A percentile compares a stretch with the other conserved stretches of the same genome.
Evolutionary conservation across 2,329 filamentous ascomycete species (phyloP).

Genomic region (Aspergillus pseudoterreus): DNA sequence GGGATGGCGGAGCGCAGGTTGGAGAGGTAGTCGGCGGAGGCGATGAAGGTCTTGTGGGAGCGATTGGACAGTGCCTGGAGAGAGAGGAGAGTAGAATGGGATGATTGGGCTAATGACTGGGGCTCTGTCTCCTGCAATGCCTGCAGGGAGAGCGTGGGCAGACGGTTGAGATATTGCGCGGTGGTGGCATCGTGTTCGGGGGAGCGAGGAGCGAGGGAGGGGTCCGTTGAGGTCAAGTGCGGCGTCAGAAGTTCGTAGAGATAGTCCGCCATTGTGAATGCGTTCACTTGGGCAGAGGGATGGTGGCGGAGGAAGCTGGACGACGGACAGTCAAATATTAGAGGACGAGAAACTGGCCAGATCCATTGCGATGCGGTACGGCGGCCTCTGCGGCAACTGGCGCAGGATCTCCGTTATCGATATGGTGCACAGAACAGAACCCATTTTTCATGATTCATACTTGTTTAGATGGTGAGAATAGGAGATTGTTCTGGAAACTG

Average conservation of each 20-base stretch:
- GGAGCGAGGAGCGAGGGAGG: slow-evolving; percentile 1
- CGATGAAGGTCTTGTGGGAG: slow-evolving; percentile 79
- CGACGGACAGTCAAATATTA: neutral
- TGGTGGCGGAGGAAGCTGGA: neutral
- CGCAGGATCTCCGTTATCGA: slow-evolving; percentile 21
- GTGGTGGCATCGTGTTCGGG: slow-evolving; percentile 30
- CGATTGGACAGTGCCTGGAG: slow-evolving; percentile 86
- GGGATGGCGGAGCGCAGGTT: slow-evolving; percentile 71
- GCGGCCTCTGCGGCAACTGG: slow-evolving; percentile 28
- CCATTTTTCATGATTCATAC: too few species aligned
- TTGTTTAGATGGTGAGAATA: too few species aligned
- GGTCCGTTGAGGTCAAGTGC: slow-evolving; percentile 48
- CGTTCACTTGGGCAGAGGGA: neutral
- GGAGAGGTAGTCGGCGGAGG: slow-evolving; percentile 73
- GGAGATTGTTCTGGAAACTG: too few species aligned
- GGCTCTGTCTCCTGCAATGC: slow-evolving; percentile 72
- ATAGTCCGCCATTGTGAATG: slow-evolving; percentile 60
- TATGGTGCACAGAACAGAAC: too few species aligned
- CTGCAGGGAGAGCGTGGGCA: slow-evolving; percentile 72
- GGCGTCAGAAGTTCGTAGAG: slow-evolving; percentile 70
- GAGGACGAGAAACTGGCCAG: slow-evolving; percentile 8
- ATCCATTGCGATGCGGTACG: slow-evolving; percentile 13
- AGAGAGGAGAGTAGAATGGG: slow-evolving; percentile 75
- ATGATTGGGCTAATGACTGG: slow-evolving; percentile 72
- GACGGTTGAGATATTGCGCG: slow-evolving; percentile 66